Conservation (phyloP, 768 basidiomycete genomes). For the Sistotremastrum suecicum region DNA sequence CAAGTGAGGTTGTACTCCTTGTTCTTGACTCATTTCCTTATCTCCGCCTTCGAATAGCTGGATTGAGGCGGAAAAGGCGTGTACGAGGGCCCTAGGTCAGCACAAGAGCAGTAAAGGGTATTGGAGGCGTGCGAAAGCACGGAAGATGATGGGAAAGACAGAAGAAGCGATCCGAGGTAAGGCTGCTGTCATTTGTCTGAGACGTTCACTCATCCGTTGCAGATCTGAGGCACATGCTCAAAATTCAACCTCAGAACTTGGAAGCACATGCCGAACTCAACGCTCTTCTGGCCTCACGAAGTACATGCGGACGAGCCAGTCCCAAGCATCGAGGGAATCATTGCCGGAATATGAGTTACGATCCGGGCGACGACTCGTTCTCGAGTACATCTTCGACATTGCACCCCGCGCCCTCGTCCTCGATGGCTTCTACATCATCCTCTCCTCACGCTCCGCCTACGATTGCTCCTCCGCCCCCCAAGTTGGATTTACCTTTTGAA, state of each 20-base stretch:
- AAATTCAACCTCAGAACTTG: conserved; percentile 46
- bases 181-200: not conserved
- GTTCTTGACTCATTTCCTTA: not conserved
- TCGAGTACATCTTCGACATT: too few species aligned
- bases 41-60: conserved; percentile 28
- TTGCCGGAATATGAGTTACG: not conserved
- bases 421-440: not conserved
- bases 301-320: not conserved
- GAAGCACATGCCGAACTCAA: conserved; percentile 48
- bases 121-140: conserved; percentile 54
- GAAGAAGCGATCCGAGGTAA: conserved; percentile 51
- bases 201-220: not conserved
- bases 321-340: not conserved
- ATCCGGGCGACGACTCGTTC: not conserved
- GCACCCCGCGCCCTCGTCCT: not conserved
- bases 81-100: conserved; percentile 47
- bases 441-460: conserved; percentile 14
- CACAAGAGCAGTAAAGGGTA: conserved; percentile 57
- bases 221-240: conserved; percentile 51
- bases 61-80: conserved; percentile 60
- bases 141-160: conserved; percentile 39
- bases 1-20: conserved; percentile 32
- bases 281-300: conserved; percentile 19
- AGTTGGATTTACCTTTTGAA: conserved; percentile 35
- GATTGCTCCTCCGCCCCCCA: conserved; percentile 17